Evolutionary conservation across 108 stramenopile species (phyloP).

Genomic region (Skeletonema grethae): DNA sequence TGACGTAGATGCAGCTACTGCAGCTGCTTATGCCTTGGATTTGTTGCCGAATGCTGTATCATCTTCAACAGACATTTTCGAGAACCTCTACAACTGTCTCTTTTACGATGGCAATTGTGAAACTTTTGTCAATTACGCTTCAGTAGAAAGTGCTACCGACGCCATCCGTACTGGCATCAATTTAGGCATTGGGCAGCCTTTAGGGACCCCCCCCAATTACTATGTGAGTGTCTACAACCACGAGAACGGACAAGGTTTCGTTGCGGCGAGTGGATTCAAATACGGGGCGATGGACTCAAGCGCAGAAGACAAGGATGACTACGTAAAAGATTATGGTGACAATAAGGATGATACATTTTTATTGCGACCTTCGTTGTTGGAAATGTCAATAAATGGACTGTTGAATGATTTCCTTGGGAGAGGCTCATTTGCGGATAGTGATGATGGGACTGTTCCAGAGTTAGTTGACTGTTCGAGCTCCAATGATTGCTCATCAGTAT

Average conservation of each 20-base stretch:
- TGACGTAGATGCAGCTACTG: conserved; percentile 66
- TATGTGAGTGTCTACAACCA: conserved; percentile 72
- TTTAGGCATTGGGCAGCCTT: conserved; percentile 49
- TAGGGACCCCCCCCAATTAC: conserved; percentile 76
- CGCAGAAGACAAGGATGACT: conserved; percentile 52
- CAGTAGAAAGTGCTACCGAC: conserved; percentile 63
- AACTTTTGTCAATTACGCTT: conserved; percentile 59
- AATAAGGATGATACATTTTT: conserved; percentile 57
- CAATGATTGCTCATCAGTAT: conserved; percentile 64
- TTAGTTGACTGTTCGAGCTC: conserved; percentile 51
- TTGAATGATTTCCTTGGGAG: conserved; percentile 77
- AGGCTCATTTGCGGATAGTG: conserved; percentile 37
- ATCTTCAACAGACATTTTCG: conserved; percentile 56
- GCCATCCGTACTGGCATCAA: conserved; percentile 55
- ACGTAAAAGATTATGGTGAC: conserved; percentile 61
- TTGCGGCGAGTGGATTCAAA: conserved; percentile 58
- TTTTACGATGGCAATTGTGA: conserved; percentile 72
- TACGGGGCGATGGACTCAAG: conserved; percentile 57
- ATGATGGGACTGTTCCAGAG: conserved; percentile 16
- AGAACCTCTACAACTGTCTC: conserved; percentile 62
- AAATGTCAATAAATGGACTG: conserved; percentile 68
- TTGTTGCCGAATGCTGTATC: conserved; percentile 58
- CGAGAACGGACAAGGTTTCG: conserved; percentile 76
- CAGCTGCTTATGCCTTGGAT: conserved; percentile 62
- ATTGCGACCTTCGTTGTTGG: conserved; percentile 64